A percentile compares a stretch with the other conserved stretches of the same genome.
Evolutionary conservation across 179 eudicot species (phyloP).

Genomic region (Beta macrorhiza): DNA sequence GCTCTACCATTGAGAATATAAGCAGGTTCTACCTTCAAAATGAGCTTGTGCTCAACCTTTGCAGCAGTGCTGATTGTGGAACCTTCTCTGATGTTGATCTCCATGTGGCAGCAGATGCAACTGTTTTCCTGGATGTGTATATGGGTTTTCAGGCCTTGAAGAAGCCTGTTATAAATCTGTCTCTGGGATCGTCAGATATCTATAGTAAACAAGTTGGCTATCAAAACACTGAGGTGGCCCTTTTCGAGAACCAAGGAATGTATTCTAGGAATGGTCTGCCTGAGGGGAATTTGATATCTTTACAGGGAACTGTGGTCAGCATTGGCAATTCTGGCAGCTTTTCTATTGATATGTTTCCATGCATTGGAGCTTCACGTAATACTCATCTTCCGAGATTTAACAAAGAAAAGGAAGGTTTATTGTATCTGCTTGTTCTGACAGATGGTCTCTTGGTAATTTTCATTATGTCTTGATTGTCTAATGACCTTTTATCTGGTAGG

Average conservation of each 20-base stretch:
- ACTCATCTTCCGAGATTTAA: constrained; percentile 32
- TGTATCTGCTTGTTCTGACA: constrained; percentile 63
- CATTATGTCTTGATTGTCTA: constrained; percentile 16
- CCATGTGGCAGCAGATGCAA: constrained; percentile 40
- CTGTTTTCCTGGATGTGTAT: constrained; percentile 32
- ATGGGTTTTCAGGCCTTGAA: constrained; percentile 35
- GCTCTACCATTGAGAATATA: constrained; percentile 25
- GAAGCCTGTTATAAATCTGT: constrained; percentile 28
- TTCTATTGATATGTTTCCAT: constrained; percentile 23
- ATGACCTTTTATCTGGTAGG: background rate
- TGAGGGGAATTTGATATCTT: constrained; percentile 61
- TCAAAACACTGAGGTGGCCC: constrained; percentile 20
- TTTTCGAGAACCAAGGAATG: constrained; percentile 31
- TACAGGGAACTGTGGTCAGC: constrained; percentile 60
- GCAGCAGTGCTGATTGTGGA: constrained; percentile 29
- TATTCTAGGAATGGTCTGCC: constrained; percentile 42
- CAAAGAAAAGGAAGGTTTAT: constrained; percentile 31
- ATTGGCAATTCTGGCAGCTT: constrained; percentile 38
- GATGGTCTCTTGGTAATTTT: constrained; percentile 53
- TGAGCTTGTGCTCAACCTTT: constrained; percentile 35
- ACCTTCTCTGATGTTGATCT: constrained; percentile 49
- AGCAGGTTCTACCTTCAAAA: constrained; percentile 27
- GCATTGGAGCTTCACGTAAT: constrained; percentile 28
- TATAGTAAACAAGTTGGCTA: constrained; percentile 25
- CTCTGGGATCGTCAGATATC: constrained; percentile 27